Evolutionary conservation across 306 rosid species (phyloP).

Genomic region (Carpinus fangiana): DNA sequence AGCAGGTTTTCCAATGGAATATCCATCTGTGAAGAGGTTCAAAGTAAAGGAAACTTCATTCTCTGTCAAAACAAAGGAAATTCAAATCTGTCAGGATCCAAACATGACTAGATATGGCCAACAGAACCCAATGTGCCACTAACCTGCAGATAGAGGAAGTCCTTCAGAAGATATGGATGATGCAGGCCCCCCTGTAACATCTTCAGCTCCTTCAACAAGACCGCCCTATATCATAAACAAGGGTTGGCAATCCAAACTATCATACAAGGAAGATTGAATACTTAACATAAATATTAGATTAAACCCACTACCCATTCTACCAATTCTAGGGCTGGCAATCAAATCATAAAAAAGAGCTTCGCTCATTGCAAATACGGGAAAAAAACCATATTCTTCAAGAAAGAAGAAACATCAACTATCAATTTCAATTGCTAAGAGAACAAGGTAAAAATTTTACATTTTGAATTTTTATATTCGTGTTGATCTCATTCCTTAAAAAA

Average conservation of each 20-base stretch:
- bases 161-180: slow-evolving; percentile 42
- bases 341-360: background rate
- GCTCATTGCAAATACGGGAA: background rate
- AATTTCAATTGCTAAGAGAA: slow-evolving; percentile 1
- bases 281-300: slow-evolving; percentile 15
- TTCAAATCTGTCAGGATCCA: slow-evolving; percentile 25
- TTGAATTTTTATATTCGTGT: background rate
- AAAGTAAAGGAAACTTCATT: slow-evolving; percentile 77
- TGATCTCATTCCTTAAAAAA: background rate
- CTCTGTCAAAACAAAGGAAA: slow-evolving; percentile 52
- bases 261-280: slow-evolving; percentile 21
- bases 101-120: slow-evolving; percentile 13
- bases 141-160: slow-evolving; percentile 46
- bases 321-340: slow-evolving; percentile 1
- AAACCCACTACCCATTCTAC: slow-evolving; percentile 3
- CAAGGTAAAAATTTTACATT: background rate
- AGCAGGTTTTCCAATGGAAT: slow-evolving; percentile 74
- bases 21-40: slow-evolving; percentile 82
- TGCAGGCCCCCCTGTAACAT: slow-evolving; percentile 35
- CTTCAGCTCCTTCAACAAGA: slow-evolving; percentile 44
- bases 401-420: background rate
- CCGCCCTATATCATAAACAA: slow-evolving; percentile 42
- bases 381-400: background rate
- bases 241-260: slow-evolving; percentile 12
- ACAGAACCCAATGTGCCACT: slow-evolving; percentile 16